Conservation (phyloP, 352 stramenopile genomes). For the Phytopythium sindhum region DNA sequence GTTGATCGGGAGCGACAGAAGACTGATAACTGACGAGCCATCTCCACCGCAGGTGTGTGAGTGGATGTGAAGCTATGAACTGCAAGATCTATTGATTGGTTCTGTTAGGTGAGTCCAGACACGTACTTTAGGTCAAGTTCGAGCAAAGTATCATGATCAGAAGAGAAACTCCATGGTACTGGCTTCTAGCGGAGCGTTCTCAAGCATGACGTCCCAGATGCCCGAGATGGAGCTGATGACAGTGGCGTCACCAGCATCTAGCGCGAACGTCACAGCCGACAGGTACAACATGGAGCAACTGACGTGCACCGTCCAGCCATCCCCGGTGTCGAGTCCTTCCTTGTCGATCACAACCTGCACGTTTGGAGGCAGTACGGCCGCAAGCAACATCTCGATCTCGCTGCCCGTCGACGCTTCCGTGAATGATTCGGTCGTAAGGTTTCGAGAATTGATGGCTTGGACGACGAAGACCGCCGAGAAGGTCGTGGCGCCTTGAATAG, state of each 20-base stretch:
- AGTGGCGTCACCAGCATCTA: not conserved
- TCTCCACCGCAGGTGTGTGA: too few relatives aligned
- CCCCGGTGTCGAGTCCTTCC: not conserved
- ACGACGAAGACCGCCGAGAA: conserved; percentile 17
- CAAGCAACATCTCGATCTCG: not conserved
- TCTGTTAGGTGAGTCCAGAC: not conserved
- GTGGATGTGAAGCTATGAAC: too few relatives aligned
- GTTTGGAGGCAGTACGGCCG: not conserved
- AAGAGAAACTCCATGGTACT: not conserved
- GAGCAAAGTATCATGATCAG: not conserved
- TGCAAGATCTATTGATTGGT: too few relatives aligned
- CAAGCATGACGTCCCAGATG: not conserved
- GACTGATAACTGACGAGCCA: not conserved
- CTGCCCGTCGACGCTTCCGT: not conserved
- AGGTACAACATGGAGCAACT: conserved; percentile 1
- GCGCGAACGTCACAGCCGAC: not conserved
- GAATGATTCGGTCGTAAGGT: not conserved
- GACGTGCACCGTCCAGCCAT: not conserved
- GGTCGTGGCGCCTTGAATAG: not conserved
- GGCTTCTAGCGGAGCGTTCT: not conserved
- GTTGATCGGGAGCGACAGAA: not conserved
- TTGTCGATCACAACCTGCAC: not conserved
- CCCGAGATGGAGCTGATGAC: not conserved
- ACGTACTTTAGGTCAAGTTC: not conserved
- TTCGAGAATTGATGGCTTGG: conserved; percentile 14